phyloP scores from a whole-genome alignment of 2,329 filamentous ascomycete species.

The Daldinia sp. region DNA sequence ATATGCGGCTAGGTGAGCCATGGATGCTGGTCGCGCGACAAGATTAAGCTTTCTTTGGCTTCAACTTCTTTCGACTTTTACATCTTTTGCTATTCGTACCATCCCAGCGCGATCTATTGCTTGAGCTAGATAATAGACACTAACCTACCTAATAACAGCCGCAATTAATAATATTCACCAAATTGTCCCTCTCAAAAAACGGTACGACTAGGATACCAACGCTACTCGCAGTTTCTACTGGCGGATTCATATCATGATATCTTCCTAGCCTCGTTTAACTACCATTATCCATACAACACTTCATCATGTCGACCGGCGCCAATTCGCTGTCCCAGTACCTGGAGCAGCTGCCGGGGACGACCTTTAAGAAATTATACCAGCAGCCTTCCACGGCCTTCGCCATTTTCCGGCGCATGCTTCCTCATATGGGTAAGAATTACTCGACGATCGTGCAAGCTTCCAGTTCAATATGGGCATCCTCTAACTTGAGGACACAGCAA shows the following conservation, averaged over 20 bases:
- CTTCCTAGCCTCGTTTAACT: conserved; percentile 10
- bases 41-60: not conserved
- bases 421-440: conserved; percentile 75
- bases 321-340: conserved; percentile 83
- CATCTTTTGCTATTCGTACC: too few relatives aligned
- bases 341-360: conserved; percentile 87
- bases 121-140: not conserved
- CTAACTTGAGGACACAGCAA: conserved; percentile 63
- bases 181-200: not conserved
- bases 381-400: conserved; percentile 95
- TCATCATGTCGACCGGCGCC: conserved; percentile 44
- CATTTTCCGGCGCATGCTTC: conserved; percentile 96
- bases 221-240: not conserved
- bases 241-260: conserved; percentile 15
- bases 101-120: not conserved
- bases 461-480: not conserved
- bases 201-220: not conserved
- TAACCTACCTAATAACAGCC: not conserved
- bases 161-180: not conserved
- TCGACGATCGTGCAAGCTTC: not conserved
- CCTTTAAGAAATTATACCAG: conserved; percentile 90
- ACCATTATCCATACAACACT: conserved; percentile 20
- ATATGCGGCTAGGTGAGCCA: not conserved
- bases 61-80: not conserved
- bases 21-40: not conserved